Evolutionary conservation across 345 rosid species (phyloP).

Genomic region (sweet orange (Citrus sinensis)): DNA sequence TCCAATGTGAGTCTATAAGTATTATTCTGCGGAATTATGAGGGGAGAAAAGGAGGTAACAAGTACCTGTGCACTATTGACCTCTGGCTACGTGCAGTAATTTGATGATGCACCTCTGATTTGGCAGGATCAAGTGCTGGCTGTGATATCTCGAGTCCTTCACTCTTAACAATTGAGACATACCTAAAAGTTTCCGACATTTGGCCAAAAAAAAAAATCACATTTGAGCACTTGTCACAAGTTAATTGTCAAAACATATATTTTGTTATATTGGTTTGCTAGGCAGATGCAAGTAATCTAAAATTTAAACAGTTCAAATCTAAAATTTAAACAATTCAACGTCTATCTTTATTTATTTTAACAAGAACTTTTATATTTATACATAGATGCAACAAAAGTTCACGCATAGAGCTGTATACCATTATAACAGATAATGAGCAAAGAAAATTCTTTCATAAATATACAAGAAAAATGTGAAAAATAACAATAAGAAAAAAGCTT

Average conservation of each 20-base stretch:
- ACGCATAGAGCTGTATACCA: background rate
- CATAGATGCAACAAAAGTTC: background rate
- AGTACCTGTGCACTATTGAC: slow-evolving; percentile 60
- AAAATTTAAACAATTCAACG: background rate
- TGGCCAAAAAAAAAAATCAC: background rate
- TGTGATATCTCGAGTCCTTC: slow-evolving; percentile 74
- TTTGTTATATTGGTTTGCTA: background rate
- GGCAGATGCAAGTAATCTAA: background rate
- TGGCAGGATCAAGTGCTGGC: slow-evolving; percentile 52
- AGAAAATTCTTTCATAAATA: background rate
- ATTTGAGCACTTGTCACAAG: background rate
- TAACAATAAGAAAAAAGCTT: background rate
- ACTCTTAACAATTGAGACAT: slow-evolving; percentile 41
- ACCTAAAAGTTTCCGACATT: slow-evolving; percentile 31
- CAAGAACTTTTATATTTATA: too few relatives aligned
- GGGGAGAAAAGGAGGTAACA: background rate
- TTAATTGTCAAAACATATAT: background rate
- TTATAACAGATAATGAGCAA: background rate
- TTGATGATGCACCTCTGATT: slow-evolving; percentile 71
- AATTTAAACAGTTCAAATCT: background rate
- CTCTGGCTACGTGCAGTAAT: slow-evolving; percentile 55
- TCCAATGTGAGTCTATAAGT: background rate
- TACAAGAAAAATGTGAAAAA: background rate
- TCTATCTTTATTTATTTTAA: background rate
- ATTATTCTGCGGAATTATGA: background rate